A percentile compares a stretch with the other conserved stretches of the same genome.
Conservation (phyloP, 1,284 basidiomycete species). For the Veloboletus limbatus region DNA sequence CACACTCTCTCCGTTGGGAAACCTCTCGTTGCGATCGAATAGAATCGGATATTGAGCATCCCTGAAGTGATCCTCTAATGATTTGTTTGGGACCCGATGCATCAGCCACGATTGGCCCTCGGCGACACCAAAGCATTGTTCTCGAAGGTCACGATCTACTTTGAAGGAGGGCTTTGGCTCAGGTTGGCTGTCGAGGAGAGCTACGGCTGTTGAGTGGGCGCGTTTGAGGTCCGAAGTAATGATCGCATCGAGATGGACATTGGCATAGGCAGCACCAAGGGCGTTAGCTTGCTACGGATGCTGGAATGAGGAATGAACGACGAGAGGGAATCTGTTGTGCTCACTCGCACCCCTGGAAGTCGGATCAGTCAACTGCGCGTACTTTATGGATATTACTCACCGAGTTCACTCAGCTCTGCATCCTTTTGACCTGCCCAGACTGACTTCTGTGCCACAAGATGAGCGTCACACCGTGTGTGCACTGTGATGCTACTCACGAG, state of each 20-base stretch:
- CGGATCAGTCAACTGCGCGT: conserved; percentile 8
- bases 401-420: conserved; percentile 79
- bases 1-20: conserved; percentile 71
- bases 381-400: conserved; percentile 40
- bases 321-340: conserved; percentile 15
- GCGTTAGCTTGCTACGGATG: conserved; percentile 76
- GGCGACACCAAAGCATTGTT: conserved; percentile 71
- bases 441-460: conserved; percentile 36
- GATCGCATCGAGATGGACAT: conserved; percentile 61
- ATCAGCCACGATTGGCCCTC: conserved; percentile 61
- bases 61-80: conserved; percentile 51
- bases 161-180: conserved; percentile 56
- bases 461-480: background rate
- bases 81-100: conserved; percentile 29
- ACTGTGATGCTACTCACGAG: conserved; percentile 38
- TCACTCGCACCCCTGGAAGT: conserved; percentile 63
- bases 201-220: conserved; percentile 68
- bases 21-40: conserved; percentile 50
- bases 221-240: conserved; percentile 80
- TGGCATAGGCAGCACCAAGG: conserved; percentile 61
- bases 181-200: conserved; percentile 50
- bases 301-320: background rate
- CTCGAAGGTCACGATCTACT: conserved; percentile 52
- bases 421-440: conserved; percentile 87
- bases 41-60: conserved; percentile 52